Percentiles rank a stretch among this genome's conserved stretches.
Conservation (phyloP, 2,329 filamentous ascomycete species). For the Exophiala dermatitidis region DNA sequence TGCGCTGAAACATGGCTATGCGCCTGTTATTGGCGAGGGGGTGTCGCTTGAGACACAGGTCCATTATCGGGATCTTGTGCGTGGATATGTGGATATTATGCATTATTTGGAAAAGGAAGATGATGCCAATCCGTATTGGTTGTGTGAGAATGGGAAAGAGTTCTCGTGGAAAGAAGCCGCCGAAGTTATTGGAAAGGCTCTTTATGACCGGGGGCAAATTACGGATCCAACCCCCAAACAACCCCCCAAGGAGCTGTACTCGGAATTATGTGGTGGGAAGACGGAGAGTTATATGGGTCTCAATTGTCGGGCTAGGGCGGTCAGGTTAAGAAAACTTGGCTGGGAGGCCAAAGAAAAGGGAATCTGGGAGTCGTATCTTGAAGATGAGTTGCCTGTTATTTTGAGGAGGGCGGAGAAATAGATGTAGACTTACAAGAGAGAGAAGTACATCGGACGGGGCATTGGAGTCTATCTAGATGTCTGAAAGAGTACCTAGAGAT, state of each 20-base stretch:
- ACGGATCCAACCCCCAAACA: slow-evolving; percentile 32
- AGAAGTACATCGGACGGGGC: too few species aligned
- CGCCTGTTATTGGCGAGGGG: slow-evolving; percentile 41
- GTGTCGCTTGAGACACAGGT: slow-evolving; percentile 38
- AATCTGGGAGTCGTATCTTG: slow-evolving; percentile 34
- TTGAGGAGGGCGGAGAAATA: slow-evolving; percentile 2
- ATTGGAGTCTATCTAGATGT: too few species aligned
- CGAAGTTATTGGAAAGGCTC: slow-evolving; percentile 33
- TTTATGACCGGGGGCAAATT: slow-evolving; percentile 37
- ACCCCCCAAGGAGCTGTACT: slow-evolving; percentile 35
- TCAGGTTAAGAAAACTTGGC: slow-evolving; percentile 40
- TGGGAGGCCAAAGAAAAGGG: slow-evolving; percentile 43
- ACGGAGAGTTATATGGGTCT: slow-evolving; percentile 36
- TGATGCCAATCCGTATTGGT: slow-evolving; percentile 43
- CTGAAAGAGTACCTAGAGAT: too few species aligned
- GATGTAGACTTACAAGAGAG: background rate
- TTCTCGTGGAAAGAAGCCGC: slow-evolving; percentile 40
- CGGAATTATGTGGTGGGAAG: slow-evolving; percentile 36
- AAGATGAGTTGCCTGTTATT: slow-evolving; percentile 35
- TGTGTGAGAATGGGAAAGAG: slow-evolving; percentile 39
- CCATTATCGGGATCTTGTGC: slow-evolving; percentile 44
- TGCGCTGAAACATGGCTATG: slow-evolving; percentile 43
- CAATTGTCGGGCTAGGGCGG: slow-evolving; percentile 40
- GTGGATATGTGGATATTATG: slow-evolving; percentile 40
- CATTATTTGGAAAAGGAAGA: slow-evolving; percentile 37